Evolutionary conservation across 23 red algal genomes (phyloP).

Genomic region (Agarophyton chilense): DNA sequence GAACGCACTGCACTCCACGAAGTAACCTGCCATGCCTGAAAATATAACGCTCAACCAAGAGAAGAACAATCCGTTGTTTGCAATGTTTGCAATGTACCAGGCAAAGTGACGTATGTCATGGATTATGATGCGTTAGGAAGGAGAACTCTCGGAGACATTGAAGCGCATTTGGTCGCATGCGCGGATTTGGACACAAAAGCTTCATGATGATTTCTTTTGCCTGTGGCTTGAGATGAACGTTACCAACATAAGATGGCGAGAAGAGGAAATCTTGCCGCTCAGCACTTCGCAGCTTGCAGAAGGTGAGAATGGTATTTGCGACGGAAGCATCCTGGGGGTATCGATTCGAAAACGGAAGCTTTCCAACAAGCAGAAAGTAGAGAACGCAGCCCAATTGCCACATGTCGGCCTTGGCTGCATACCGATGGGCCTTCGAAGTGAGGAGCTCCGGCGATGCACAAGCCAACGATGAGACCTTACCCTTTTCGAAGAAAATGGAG

Average conservation of each 20-base stretch:
- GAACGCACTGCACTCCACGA: background rate
- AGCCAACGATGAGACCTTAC: constrained; percentile 25
- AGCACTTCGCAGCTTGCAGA: constrained; percentile 50
- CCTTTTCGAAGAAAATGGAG: constrained; percentile 58
- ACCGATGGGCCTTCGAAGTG: constrained; percentile 54
- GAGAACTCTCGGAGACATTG: constrained; percentile 44
- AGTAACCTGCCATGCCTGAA: background rate
- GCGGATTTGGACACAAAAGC: constrained; percentile 52
- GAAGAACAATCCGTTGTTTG: background rate
- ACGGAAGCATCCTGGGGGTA: constrained; percentile 40
- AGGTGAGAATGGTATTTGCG: constrained; percentile 29
- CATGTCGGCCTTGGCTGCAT: constrained; percentile 58
- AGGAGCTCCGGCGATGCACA: constrained; percentile 58
- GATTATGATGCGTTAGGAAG: background rate
- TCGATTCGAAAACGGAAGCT: constrained; percentile 45
- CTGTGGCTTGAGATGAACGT: background rate
- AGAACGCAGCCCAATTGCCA: constrained; percentile 58
- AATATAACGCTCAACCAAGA: background rate
- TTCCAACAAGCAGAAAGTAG: constrained; percentile 47
- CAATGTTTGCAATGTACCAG: background rate
- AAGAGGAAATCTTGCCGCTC: constrained; percentile 45
- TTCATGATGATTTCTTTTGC: constrained; percentile 38
- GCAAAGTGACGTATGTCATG: background rate
- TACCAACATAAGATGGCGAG: constrained; percentile 1
- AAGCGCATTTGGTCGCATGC: constrained; percentile 47